Percentiles rank a stretch among this genome's conserved stretches.
Conservation (phyloP, 768 basidiomycete genomes). For the Psilocybe cyanescens region DNA sequence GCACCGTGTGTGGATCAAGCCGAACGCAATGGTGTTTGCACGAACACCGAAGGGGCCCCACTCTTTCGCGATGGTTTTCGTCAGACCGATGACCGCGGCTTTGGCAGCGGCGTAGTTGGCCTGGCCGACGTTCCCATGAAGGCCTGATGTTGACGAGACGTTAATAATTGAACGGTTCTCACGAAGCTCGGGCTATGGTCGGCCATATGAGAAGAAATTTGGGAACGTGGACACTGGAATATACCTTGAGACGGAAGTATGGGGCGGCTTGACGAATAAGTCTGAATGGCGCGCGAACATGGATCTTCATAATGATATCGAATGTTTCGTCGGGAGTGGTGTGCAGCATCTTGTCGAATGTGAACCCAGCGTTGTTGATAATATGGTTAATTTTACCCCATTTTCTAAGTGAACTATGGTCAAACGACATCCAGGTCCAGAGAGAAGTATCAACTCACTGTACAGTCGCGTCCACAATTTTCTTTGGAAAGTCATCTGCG, state of each 20-base stretch:
- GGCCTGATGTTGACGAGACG: conserved; percentile 80
- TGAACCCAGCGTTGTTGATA: conserved; percentile 84
- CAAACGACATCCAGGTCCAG: not conserved
- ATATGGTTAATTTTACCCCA: conserved; percentile 89
- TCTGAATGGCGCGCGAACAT: conserved; percentile 86
- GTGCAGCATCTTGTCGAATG: conserved; percentile 87
- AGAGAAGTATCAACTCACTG: conserved; percentile 49
- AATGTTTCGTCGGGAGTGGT: conserved; percentile 84
- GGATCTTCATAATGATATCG: conserved; percentile 83
- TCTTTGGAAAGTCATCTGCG: conserved; percentile 83
- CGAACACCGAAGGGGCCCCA: conserved; percentile 86
- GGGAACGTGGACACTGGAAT: not conserved
- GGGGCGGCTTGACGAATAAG: conserved; percentile 85
- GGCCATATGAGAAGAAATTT: not conserved
- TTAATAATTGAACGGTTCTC: conserved; percentile 81
- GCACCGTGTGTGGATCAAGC: conserved; percentile 77
- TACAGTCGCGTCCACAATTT: conserved; percentile 75
- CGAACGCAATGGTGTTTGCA: conserved; percentile 81
- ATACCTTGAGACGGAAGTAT: conserved; percentile 77
- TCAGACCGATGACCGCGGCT: conserved; percentile 75
- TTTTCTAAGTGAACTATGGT: conserved; percentile 43
- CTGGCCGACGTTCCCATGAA: conserved; percentile 89
- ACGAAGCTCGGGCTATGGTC: conserved; percentile 48
- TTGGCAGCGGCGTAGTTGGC: conserved; percentile 84
- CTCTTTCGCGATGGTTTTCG: conserved; percentile 87